Conservation (phyloP, 352 stramenopile genomes). For the Pythium phragmitis region DNA sequence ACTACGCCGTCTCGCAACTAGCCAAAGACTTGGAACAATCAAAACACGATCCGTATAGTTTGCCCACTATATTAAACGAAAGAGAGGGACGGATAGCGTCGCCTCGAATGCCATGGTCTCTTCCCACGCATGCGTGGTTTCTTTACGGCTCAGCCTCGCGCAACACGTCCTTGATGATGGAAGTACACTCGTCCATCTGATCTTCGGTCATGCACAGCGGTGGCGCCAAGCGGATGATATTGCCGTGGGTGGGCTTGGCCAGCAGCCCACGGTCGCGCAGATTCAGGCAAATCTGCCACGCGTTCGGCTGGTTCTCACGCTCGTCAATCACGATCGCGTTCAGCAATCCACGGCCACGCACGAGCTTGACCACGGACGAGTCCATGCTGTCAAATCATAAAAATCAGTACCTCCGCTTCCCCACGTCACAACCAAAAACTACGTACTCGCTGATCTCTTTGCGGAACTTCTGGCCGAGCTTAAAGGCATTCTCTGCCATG, state of each 20-base stretch:
- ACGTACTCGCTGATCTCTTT: constrained; percentile 81
- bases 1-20: too few relatives aligned
- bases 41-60: too few relatives aligned
- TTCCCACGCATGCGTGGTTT: not conserved
- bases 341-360: constrained; percentile 95
- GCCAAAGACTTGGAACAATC: too few relatives aligned
- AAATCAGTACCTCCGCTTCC: not conserved
- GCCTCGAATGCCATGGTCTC: not conserved
- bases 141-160: constrained; percentile 58
- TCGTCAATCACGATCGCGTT: constrained; percentile 98
- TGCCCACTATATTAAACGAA: too few relatives aligned
- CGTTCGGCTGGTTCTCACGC: constrained; percentile 81
- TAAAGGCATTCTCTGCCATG: constrained; percentile 92
- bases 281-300: constrained; percentile 95
- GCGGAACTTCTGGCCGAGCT: constrained; percentile 93
- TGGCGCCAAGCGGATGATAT: constrained; percentile 97
- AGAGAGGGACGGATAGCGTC: not conserved
- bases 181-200: constrained; percentile 92
- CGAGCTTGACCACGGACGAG: constrained; percentile 62
- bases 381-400: constrained; percentile 36
- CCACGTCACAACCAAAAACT: not conserved
- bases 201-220: constrained; percentile 94
- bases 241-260: constrained; percentile 98
- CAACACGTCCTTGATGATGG: constrained; percentile 78
- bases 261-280: constrained; percentile 96